Conservation (phyloP, 2,329 filamentous ascomycete species). For the Stagonosporopsis vannaccii region DNA sequence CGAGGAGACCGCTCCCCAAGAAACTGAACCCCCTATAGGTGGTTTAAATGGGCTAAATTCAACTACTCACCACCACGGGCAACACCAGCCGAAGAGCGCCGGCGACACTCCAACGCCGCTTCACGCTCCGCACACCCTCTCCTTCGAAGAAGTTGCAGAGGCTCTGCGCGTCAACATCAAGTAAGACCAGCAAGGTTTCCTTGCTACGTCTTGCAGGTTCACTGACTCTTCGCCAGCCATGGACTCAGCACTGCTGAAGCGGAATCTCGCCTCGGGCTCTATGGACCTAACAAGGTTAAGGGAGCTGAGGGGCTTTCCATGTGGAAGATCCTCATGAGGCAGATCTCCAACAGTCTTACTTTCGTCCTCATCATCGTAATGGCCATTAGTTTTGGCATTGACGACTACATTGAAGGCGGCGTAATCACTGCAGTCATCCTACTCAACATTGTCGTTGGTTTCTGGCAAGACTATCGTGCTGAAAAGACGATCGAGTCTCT, state of each 20-base stretch:
- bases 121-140: constrained; percentile 47
- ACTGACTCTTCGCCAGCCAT: constrained; percentile 52
- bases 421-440: constrained; percentile 70
- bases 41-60: constrained; percentile 43
- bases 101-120: constrained; percentile 33
- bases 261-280: constrained; percentile 67
- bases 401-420: constrained; percentile 69
- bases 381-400: constrained; percentile 69
- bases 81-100: constrained; percentile 31
- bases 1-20: constrained; percentile 51
- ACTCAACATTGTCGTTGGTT: constrained; percentile 71
- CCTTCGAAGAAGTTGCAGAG: constrained; percentile 46
- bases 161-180: constrained; percentile 46
- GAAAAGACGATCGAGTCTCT: constrained; percentile 53
- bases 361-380: constrained; percentile 77
- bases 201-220: neutral
- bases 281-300: constrained; percentile 76
- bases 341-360: constrained; percentile 79
- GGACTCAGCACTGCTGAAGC: constrained; percentile 71
- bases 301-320: constrained; percentile 74
- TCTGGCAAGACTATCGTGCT: constrained; percentile 59
- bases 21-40: constrained; percentile 54
- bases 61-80: constrained; percentile 31
- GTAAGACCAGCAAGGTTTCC: constrained; percentile 27
- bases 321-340: constrained; percentile 78